These are phyloP conservation scores for Neurospora sp. DNA, from an alignment of 495 filamentous ascomycete genomes.

Conservation along the genomic window DNA sequence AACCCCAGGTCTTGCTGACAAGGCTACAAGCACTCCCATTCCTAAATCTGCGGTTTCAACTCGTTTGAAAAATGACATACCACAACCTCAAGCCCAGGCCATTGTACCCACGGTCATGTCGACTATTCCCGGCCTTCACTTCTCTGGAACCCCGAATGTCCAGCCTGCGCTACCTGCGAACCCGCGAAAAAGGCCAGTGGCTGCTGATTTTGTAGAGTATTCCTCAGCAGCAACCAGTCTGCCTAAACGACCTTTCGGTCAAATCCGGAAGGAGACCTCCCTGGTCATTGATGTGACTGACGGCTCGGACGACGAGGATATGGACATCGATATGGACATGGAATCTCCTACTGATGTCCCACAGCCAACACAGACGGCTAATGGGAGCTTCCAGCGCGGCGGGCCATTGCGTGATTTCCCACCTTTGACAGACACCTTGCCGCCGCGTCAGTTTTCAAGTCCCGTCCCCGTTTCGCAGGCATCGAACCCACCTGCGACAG, in stretches of 20 bases:
- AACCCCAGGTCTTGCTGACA: background rate
- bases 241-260: conserved; percentile 56
- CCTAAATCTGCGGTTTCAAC: background rate
- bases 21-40: background rate
- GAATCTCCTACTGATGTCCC: conserved; percentile 32
- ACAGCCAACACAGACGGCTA: conserved; percentile 13
- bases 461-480: conserved; percentile 22
- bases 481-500: conserved; percentile 24
- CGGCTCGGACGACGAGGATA: conserved; percentile 32
- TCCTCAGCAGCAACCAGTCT: conserved; percentile 26
- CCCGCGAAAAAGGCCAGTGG: conserved; percentile 69
- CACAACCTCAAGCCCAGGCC: background rate
- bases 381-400: conserved; percentile 19
- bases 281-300: conserved; percentile 74
- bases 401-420: conserved; percentile 34
- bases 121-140: conserved; percentile 6
- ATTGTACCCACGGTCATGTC: background rate
- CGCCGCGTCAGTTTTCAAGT: conserved; percentile 27
- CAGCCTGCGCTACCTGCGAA: conserved; percentile 3
- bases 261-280: conserved; percentile 35
- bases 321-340: conserved; percentile 43
- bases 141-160: conserved; percentile 1
- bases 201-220: conserved; percentile 66
- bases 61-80: background rate
- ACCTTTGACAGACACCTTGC: conserved; percentile 31